phyloP scores from a whole-genome alignment of 2,329 filamentous ascomycete species.

The Beauveria pseudobassiana region DNA sequence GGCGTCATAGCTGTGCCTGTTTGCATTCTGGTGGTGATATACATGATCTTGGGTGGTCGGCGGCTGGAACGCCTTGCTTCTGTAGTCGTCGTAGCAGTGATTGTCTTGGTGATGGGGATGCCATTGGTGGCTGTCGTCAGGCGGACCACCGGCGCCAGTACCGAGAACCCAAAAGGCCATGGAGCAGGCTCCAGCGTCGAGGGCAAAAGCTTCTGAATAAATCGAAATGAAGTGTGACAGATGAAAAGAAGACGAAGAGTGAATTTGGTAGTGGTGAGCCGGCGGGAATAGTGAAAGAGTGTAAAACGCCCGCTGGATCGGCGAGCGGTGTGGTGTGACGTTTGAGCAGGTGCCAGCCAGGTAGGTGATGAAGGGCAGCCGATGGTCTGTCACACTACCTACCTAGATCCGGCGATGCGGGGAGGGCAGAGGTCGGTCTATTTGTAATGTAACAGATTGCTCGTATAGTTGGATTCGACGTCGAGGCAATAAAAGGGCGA shows the following conservation, averaged over 20 bases:
- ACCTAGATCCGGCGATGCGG: background rate
- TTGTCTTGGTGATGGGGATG: background rate
- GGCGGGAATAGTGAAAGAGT: background rate
- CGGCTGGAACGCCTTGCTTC: background rate
- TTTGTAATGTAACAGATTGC: background rate
- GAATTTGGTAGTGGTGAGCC: background rate
- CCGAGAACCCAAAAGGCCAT: slow-evolving; percentile 34
- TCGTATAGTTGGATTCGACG: background rate
- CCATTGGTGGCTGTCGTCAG: background rate
- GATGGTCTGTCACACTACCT: background rate
- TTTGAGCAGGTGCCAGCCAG: background rate
- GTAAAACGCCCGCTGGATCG: background rate
- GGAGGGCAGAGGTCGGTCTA: background rate
- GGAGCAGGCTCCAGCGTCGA: slow-evolving; percentile 25
- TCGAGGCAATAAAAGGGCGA: background rate
- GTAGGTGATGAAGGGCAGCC: background rate
- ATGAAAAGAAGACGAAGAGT: background rate
- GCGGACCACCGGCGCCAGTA: slow-evolving; percentile 17
- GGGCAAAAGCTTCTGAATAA: background rate
- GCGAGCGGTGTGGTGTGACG: slow-evolving; percentile 8
- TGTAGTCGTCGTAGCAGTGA: background rate
- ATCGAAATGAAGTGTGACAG: too few relatives aligned
- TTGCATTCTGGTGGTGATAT: slow-evolving; percentile 12
- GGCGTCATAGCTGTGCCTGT: background rate
- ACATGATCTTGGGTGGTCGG: background rate